Evolutionary conservation across 2,329 filamentous ascomycete genomes (phyloP), one percentile per base, ranked within the genome.

Genomic region (Botrytis aclada): DNA sequence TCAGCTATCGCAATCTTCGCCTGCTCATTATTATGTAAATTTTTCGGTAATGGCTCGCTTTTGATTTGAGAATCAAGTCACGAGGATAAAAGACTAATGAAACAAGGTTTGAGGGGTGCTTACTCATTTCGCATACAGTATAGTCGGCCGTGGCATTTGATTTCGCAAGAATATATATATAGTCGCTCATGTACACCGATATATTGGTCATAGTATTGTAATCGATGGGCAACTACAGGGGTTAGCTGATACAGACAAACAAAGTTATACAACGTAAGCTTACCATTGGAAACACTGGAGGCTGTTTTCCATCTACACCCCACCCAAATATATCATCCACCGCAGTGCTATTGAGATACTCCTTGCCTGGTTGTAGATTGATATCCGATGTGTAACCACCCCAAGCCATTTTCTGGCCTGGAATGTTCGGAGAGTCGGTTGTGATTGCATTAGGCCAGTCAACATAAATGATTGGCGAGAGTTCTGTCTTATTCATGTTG

Each of bases 241-340:
- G 43, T 75, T 70, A 76, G 71, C 47, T 25, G 16, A 51, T 2
- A 25, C 16, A 16, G 25, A 18, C 22, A 71, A 1, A 3, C 14
- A 29, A 37, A 41, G 18, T 34, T 20, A 14, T 4, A 6, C 39
- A 61, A 22, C 14, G 20, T 47, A 51, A 65, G 5, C 81, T 81
- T 81, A 82, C 85, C 66, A 84, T 79, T 72, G 78, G 82, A 75
- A 88, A 90, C 9, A 87, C 84, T 0, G 86, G 89, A 10, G 87
- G 86, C 0, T 83, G 81, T 56, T 89, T 84, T 0, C 79, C 74
- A 29, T 54, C 70, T 88, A 85, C 45, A 0, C 89, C 89, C 88
- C 92, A 94, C 16, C 84, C 84, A 77, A 95, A 95, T 1, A 94
- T 82, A 4, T 92, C 86, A 77, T 95, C 92, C 0, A 93, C 88